Evolutionary conservation across 1,284 basidiomycete genomes (phyloP).

Genomic region (Lentinula novae-zelandiae): DNA sequence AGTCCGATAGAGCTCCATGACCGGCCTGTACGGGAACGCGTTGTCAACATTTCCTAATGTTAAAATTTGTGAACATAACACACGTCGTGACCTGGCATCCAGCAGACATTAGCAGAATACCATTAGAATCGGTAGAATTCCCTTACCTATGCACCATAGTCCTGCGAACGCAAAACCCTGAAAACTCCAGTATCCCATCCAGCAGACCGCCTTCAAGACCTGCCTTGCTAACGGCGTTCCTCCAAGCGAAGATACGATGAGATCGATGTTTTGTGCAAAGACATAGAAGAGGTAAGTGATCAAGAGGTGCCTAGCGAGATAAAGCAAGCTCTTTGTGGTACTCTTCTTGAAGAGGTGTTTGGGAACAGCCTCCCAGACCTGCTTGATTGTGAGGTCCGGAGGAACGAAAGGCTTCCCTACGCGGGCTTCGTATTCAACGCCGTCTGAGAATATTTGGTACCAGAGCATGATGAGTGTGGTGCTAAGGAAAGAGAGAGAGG

Average conservation of each 20-base stretch:
- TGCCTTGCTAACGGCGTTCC: slow-evolving; percentile 20
- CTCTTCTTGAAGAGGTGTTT: slow-evolving; percentile 70
- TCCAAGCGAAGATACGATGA: slow-evolving; percentile 31
- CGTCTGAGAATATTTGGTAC: slow-evolving; percentile 33
- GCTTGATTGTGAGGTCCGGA: slow-evolving; percentile 34
- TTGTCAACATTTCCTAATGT: background rate
- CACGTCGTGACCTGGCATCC: slow-evolving; percentile 8
- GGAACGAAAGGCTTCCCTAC: slow-evolving; percentile 29
- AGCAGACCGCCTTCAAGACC: slow-evolving; percentile 29
- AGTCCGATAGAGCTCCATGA: slow-evolving; percentile 42
- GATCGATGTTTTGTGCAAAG: slow-evolving; percentile 57
- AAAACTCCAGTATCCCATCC: slow-evolving; percentile 60
- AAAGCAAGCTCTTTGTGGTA: slow-evolving; percentile 56
- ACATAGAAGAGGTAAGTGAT: slow-evolving; percentile 56
- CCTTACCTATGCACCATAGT: slow-evolving; percentile 44
- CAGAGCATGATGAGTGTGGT: slow-evolving; percentile 12
- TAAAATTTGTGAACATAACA: background rate
- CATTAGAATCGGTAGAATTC: background rate
- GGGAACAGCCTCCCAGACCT: slow-evolving; percentile 46
- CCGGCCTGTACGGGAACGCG: slow-evolving; percentile 38
- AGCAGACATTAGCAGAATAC: background rate
- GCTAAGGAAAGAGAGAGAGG: background rate
- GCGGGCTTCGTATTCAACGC: slow-evolving; percentile 41
- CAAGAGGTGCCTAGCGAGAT: slow-evolving; percentile 54
- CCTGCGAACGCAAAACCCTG: slow-evolving; percentile 62